phyloP scores from a whole-genome alignment of 352 stramenopile genomes.

The Peronospora destructor region DNA sequence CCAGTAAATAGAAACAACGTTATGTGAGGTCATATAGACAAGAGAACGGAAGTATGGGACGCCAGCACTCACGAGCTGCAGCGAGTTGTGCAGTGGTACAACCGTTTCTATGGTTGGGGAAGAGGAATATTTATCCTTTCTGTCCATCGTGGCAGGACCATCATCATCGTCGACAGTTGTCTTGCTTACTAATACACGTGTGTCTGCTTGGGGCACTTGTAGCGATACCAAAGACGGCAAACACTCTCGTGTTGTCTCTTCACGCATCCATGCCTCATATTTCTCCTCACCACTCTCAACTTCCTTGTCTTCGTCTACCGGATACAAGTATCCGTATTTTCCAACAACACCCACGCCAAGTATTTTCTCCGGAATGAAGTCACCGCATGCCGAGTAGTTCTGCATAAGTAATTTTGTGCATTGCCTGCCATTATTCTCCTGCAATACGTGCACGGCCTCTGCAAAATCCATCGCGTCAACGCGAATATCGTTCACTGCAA shows the following conservation, averaged over 20 bases:
- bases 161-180: conserved; percentile 21
- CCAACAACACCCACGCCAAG: conserved; percentile 69
- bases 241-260: conserved; percentile 9
- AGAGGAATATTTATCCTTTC: conserved; percentile 47
- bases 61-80: conserved; percentile 43
- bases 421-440: conserved; percentile 82
- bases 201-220: conserved; percentile 5
- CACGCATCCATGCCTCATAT: conserved; percentile 53
- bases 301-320: conserved; percentile 41
- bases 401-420: conserved; percentile 86
- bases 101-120: conserved; percentile 75
- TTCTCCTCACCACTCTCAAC: conserved; percentile 35
- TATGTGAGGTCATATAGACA: conserved; percentile 2
- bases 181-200: conserved; percentile 30
- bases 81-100: conserved; percentile 57
- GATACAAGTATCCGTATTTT: conserved; percentile 75
- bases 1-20: neutral
- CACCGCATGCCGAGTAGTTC: conserved; percentile 78
- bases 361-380: conserved; percentile 86
- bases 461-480: conserved; percentile 81
- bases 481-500: conserved; percentile 81
- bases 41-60: neutral
- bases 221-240: conserved; percentile 9
- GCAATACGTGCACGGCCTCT: conserved; percentile 66
- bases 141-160: conserved; percentile 31